Evolutionary conservation across 2,329 filamentous ascomycete genomes (phyloP).

Genomic region (Fusarium lateritium): DNA sequence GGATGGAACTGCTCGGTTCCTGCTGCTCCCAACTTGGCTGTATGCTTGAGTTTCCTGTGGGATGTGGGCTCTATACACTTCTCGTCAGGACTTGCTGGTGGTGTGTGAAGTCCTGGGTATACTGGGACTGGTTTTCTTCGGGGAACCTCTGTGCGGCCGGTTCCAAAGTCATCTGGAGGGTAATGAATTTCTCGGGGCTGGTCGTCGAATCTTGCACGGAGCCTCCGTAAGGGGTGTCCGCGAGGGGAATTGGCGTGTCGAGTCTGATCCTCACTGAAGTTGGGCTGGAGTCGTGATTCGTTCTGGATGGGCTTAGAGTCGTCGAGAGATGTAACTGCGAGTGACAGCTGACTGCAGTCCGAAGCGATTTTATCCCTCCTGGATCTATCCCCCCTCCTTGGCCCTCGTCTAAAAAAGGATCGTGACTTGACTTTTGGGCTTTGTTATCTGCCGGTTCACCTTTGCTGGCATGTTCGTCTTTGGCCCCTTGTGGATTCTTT

Average conservation of each 20-base stretch:
- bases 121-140: constrained; percentile 23
- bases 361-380: constrained; percentile 24
- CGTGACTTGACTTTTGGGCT: neutral
- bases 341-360: constrained; percentile 17
- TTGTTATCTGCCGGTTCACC: neutral
- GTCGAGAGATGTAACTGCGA: constrained; percentile 15
- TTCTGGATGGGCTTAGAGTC: neutral
- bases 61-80: constrained; percentile 32
- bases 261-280: constrained; percentile 14
- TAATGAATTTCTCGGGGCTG: constrained; percentile 25
- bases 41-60: constrained; percentile 5
- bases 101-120: neutral
- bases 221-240: constrained; percentile 9
- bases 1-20: constrained; percentile 2
- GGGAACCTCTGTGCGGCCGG: constrained; percentile 11
- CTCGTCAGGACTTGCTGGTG: constrained; percentile 5
- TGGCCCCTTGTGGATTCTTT: constrained; percentile 10
- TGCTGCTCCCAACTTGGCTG: constrained; percentile 2
- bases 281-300: constrained; percentile 16
- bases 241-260: constrained; percentile 6
- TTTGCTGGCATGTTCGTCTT: neutral
- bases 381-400: constrained; percentile 29
- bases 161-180: constrained; percentile 6
- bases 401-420: constrained; percentile 57
- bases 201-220: constrained; percentile 31